Percentiles rank a stretch among this genome's conserved stretches.
Conservation (phyloP, 176 grass and related monocot genomes). For the Phoenix dactylifera region DNA sequence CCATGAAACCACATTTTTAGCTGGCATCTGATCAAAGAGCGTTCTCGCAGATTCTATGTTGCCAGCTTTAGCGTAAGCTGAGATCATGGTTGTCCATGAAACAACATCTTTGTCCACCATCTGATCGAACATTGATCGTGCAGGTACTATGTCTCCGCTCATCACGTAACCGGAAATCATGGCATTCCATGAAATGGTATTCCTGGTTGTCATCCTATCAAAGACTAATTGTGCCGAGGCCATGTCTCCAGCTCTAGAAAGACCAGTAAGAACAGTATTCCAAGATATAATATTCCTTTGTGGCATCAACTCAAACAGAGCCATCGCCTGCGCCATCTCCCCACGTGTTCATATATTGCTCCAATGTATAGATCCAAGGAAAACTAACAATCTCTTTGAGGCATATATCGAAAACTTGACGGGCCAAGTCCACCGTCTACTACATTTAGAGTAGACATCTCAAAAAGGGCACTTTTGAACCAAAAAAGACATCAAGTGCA, state of each 20-base stretch:
- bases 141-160: conserved; percentile 1
- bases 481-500: conserved; percentile 5
- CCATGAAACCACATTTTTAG: conserved; percentile 35
- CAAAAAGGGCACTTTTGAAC: conserved; percentile 43
- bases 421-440: conserved; percentile 8
- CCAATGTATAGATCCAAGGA: conserved; percentile 43
- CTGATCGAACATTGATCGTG: conserved; percentile 14
- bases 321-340: conserved; percentile 14
- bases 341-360: conserved; percentile 22
- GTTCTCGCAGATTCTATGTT: conserved; percentile 28
- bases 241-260: conserved; percentile 23
- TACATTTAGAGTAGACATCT: conserved; percentile 25
- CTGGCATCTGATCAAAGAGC: conserved; percentile 36
- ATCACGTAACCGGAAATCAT: conserved; percentile 37
- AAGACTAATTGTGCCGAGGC: conserved; percentile 16
- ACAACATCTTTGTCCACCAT: conserved; percentile 38
- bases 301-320: conserved; percentile 34
- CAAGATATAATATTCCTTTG: conserved; percentile 43
- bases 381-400: conserved; percentile 36
- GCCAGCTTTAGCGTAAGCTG: conserved; percentile 32
- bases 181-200: conserved; percentile 39
- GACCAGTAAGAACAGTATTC: conserved; percentile 34
- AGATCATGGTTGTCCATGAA: conserved; percentile 26
- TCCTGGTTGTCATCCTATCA: conserved; percentile 27
- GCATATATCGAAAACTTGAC: conserved; percentile 41